Evolutionary conservation across 1,284 basidiomycete genomes (phyloP).

Genomic region (Cutaneotrichosporon curvatum): DNA sequence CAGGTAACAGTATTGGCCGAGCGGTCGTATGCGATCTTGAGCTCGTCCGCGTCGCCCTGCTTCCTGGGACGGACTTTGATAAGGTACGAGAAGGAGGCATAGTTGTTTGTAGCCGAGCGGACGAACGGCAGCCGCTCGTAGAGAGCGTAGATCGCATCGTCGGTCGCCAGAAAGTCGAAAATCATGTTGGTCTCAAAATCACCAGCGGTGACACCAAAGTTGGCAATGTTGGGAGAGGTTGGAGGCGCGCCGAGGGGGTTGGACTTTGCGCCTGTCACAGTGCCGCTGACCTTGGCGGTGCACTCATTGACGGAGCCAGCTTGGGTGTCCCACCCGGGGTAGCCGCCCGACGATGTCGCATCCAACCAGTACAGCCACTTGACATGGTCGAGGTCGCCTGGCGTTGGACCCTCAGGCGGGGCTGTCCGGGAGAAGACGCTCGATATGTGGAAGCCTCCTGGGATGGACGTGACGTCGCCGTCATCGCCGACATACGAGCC

Average conservation of each 20-base stretch:
- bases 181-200: slow-evolving; percentile 7
- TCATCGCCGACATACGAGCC: not conserved
- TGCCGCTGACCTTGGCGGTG: not conserved
- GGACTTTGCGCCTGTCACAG: not conserved
- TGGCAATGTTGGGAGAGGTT: not conserved
- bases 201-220: not conserved
- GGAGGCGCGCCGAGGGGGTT: not conserved
- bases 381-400: slow-evolving; percentile 7
- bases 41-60: not conserved
- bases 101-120: not conserved
- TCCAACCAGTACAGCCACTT: slow-evolving; percentile 7
- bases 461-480: not conserved
- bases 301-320: not conserved
- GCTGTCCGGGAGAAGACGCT: not conserved
- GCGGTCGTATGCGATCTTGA: slow-evolving; percentile 3
- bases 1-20: not conserved
- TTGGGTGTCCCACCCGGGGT: slow-evolving; percentile 5
- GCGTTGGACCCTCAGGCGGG: not conserved
- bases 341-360: not conserved
- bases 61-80: not conserved
- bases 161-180: slow-evolving; percentile 5
- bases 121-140: slow-evolving; percentile 5
- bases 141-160: slow-evolving; percentile 3
- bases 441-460: not conserved
- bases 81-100: slow-evolving; percentile 1